Evolutionary conservation across 2,329 filamentous ascomycete species (phyloP), one percentile per base, ranked within the genome.

Genomic region (Aspergillus calidoustus): DNA sequence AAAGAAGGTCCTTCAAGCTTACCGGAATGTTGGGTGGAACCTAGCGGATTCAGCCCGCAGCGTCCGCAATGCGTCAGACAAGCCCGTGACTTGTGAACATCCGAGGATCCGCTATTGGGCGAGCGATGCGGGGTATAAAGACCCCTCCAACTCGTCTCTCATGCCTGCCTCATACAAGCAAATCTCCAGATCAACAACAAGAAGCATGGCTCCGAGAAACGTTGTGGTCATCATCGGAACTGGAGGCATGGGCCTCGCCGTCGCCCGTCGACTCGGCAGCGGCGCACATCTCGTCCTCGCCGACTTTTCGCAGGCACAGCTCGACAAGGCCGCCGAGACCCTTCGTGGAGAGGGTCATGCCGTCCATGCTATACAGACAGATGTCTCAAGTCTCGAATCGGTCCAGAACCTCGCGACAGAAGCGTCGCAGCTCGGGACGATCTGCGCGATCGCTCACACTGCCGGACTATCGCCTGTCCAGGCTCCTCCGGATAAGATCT

Each of bases 191-290:
- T 11, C 9, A 38, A 1, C 34, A 15, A 38, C 34, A 4, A 2
- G 8, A 11, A 38, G 4, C 13, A 38, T 38, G 34, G 15, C 34
- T 9, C 34, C 34, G 0, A 38, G 1, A 41, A 25, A 25, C 19
- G 34, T 54, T 2, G 34, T 62, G 4, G 61, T 44, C 30, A 44
- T 63, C 7, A 52, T 53, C 13, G 61, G 61, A 25, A 31, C 23
- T 6, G 61, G 61, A 47, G 61, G 57, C 19, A 63, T 60, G 28
- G 61, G 61, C 38, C 25, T 63, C 3, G 57, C 48, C 4, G 34
- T 59, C 43, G 61, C 61, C 19, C 51, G 61, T 5, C 56, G 57
- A n/a, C 46, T 63, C 7, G 61, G 47, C 44, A 43, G 23, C 23
- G 54, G 53, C 41, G 15, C 19, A 7, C 61, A 53, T 28, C 23